These are phyloP conservation scores for Triticum urartu DNA, from an alignment of 176 grass and related monocot genomes.

Conservation along the genomic window DNA sequence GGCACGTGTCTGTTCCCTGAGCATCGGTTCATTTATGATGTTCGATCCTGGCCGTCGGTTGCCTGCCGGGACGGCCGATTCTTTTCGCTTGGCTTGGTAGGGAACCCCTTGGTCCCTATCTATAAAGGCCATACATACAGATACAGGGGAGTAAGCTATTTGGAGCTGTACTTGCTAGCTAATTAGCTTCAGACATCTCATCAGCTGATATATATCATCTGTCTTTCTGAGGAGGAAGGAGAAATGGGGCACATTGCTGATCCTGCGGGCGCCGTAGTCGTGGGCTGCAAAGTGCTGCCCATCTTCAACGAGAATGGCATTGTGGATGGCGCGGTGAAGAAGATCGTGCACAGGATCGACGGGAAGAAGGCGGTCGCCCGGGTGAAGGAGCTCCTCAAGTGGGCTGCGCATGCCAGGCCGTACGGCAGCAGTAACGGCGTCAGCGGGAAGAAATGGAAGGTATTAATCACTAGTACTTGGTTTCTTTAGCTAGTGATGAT, in stretches of 20 bases:
- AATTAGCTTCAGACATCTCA: neutral
- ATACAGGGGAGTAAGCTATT: too few relatives aligned
- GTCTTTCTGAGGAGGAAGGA: neutral
- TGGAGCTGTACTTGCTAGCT: neutral
- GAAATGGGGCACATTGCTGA: conserved; percentile 38
- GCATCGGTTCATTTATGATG: too few relatives aligned
- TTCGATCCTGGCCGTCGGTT: too few relatives aligned
- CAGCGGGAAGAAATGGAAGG: conserved; percentile 49
- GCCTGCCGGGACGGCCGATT: too few relatives aligned
- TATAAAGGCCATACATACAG: too few relatives aligned
- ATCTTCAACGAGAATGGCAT: conserved; percentile 40
- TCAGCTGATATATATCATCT: neutral
- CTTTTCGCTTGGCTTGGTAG: too few relatives aligned
- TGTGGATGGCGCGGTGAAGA: conserved; percentile 38
- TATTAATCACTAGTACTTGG: neutral
- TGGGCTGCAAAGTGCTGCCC: conserved; percentile 54
- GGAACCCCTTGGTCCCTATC: too few relatives aligned
- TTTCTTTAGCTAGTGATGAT: neutral
- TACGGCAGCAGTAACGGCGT: neutral
- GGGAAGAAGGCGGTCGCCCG: conserved; percentile 51
- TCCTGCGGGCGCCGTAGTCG: conserved; percentile 10
- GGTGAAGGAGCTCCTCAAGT: conserved; percentile 52
- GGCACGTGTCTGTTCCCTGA: neutral
- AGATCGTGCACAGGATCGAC: conserved; percentile 37
- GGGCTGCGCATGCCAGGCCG: conserved; percentile 41